Base-by-base conservation (phyloP, 768 basidiomycete species). In the Suillus discolor region DNA sequence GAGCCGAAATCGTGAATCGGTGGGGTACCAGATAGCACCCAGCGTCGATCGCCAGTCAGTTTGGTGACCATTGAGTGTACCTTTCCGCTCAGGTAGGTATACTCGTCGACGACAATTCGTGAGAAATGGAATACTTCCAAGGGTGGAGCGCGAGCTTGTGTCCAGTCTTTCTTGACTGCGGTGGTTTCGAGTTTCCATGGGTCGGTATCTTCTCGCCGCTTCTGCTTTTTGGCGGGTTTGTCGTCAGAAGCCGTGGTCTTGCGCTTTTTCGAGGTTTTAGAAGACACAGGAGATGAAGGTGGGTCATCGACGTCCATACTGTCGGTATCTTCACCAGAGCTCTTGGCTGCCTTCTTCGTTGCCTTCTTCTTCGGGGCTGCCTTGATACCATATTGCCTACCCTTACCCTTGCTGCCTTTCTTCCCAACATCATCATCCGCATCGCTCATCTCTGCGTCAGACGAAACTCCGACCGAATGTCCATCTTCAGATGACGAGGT, bases 1-100 rank as follows among this genome's bases (percentile, higher is more conserved):
- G 94, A 89, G 1, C 87, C 89, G 74, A 98, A 97, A 75, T 96
- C 93, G 65, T 92, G 90, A 62, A 94, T 90, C 0, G 96, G 96
- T 9, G 96, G 96, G 28, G 96, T 98, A 15, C 96, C 96, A 3
- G 96, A 98, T n/a, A 98, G 83, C 7, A 98, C 93, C 96, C 96
- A 98, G 63, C 89, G 91, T 53, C 93, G 85, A 60, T 90, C 88
- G 0, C 93, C 89, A 13, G 87, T 86, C 25, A 96, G 78, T 57
- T 84, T 85, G 3, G 92, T 93, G 44, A 97, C 84, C 71, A 95
- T 82, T 3, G 92, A 83, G 67, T 92, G 90, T 8, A 89, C 83
- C 71, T 91, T 89, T 62, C 92, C 93, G 31, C 90, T 88, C 28
- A 96, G 83, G 72, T 98, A 97, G 1, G 95, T 96, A 76, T 96